Evolutionary conservation across 345 rosid genomes (phyloP).

Genomic region (Stellera chamaejasme): DNA sequence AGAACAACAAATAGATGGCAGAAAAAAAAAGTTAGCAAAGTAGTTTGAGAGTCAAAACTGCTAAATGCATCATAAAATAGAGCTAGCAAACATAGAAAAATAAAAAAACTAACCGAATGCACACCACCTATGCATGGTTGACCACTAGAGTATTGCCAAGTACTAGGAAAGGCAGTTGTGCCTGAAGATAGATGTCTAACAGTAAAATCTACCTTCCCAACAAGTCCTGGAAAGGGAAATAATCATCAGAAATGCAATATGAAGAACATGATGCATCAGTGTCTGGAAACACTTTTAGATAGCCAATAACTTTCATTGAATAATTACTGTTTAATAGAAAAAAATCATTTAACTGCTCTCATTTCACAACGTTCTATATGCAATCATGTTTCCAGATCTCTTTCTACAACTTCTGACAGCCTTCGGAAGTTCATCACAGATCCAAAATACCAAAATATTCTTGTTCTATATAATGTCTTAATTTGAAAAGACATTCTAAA

Average conservation of each 20-base stretch:
- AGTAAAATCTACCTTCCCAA: conserved; percentile 95
- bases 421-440: too few relatives aligned
- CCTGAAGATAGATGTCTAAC: conserved; percentile 90
- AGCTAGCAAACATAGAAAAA: neutral
- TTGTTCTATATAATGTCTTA: too few relatives aligned
- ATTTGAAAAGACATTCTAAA: too few relatives aligned
- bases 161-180: conserved; percentile 61
- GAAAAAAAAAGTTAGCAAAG: conserved; percentile 8
- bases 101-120: conserved; percentile 44
- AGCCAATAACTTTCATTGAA: too few relatives aligned
- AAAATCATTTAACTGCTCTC: too few relatives aligned
- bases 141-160: conserved; percentile 47
- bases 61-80: conserved; percentile 3
- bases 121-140: conserved; percentile 63
- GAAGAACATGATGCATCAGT: too few relatives aligned
- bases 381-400: too few relatives aligned
- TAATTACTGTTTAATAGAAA: too few relatives aligned
- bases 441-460: too few relatives aligned
- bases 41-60: neutral
- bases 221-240: conserved; percentile 44
- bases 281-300: too few relatives aligned
- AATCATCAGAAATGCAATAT: conserved; percentile 3
- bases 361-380: too few relatives aligned
- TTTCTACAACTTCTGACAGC: too few relatives aligned
- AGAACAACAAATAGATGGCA: conserved; percentile 8